phyloP scores from a whole-genome alignment of 2,329 filamentous ascomycete genomes.

The Xylariaceae sp. region DNA sequence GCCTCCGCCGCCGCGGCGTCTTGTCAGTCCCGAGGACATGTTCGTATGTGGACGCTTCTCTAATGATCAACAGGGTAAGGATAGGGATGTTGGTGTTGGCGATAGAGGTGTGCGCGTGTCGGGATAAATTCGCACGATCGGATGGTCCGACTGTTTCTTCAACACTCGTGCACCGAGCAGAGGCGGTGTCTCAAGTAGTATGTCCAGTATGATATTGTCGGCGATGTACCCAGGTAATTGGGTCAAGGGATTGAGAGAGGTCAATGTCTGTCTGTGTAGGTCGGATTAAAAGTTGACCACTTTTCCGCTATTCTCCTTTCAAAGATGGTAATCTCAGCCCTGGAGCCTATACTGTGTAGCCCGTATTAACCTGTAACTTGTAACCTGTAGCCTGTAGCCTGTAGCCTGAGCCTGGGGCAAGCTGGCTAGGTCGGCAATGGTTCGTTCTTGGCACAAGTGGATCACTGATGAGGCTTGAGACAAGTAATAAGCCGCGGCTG shows the following conservation, averaged over 20 bases:
- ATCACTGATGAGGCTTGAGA: constrained; percentile 9
- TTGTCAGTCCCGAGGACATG: constrained; percentile 53
- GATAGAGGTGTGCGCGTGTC: constrained; percentile 15
- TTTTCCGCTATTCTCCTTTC: constrained; percentile 30
- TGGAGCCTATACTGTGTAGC: too few relatives aligned
- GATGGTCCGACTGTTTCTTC: constrained; percentile 9
- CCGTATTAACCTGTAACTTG: too few relatives aligned
- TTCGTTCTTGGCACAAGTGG: constrained; percentile 26
- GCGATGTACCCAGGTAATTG: not conserved
- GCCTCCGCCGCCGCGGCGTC: constrained; percentile 60
- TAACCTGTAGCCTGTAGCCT: too few relatives aligned
- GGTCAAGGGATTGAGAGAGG: not conserved
- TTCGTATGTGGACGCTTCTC: constrained; percentile 3
- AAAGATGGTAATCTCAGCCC: constrained; percentile 22
- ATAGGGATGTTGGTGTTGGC: constrained; percentile 5
- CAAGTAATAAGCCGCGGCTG: not conserved
- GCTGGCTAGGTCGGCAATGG: constrained; percentile 26
- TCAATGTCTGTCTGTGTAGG: constrained; percentile 8
- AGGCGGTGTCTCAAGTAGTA: constrained; percentile 2
- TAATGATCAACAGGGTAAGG: not conserved
- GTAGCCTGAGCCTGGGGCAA: too few relatives aligned
- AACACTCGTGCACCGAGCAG: constrained; percentile 6
- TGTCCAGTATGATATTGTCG: not conserved
- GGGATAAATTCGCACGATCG: constrained; percentile 7
- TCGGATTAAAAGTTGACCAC: constrained; percentile 24